Base-by-base conservation (phyloP, 805 yeast species). In the Kurtzmaniella cleridarum region DNA sequence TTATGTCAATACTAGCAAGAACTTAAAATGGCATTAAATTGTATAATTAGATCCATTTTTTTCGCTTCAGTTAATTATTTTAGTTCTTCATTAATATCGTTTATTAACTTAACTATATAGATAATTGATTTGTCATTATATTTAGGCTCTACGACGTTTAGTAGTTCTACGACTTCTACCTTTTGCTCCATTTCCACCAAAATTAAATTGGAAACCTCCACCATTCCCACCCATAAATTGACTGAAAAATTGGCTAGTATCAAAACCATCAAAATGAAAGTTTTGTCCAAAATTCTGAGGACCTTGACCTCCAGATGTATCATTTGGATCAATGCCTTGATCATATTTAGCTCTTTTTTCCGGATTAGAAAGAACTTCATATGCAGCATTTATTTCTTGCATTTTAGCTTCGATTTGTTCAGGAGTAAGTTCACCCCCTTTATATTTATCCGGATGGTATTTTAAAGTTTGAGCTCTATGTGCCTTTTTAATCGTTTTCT, bases 321-420 rank as follows among this genome's bases (percentile, higher is more conserved):
- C 73, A 45, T 70, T 71, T 5, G 80, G 78, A 52, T 74, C 78
- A 35, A 69, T 74, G 12, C 81, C 81, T 18, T 66, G 47, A 55
- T 90, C 96, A 52, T 84, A 91, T 34, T 79, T 74, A 33, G 66
- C 74, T 42, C 80, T 73, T 42, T 75, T 64, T 33, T 79, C 84
- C 2, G 77, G 76, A 48, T 84, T 79, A 8, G 89, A 76, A 28
- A 91, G 68, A 2, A 83, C 81, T 55, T 89, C 97, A 59, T 93
- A 89, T 0, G 98, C 98, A 54, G 84, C 87, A 60, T 91, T 93
- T 46, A 91, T 85, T 40, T 83, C 90, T 35, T 95, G 88, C 90
- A 91, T 93, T 51, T 84, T 86, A 36, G 68, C 68, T 59, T 88
- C 95, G 28, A 84, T 82, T 42, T 83, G 75, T 26, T 80, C 86